A percentile compares a stretch with the other conserved stretches of the same genome.
Conservation (phyloP, 2,329 filamentous ascomycete species). For the Xylaria sp. region DNA sequence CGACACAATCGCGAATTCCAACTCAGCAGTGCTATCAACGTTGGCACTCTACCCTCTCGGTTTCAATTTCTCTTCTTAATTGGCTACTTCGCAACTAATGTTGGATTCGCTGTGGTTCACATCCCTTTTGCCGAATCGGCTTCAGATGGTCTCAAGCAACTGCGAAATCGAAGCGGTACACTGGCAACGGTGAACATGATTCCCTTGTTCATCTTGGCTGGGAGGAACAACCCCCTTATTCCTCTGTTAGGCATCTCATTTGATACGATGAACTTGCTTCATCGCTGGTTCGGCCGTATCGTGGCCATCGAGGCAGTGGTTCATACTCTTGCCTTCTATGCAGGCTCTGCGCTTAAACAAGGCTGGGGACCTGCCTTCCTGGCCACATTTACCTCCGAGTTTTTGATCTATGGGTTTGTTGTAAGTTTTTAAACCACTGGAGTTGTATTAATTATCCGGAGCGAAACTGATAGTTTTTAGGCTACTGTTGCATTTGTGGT, state of each 20-base stretch:
- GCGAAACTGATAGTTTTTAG: constrained; percentile 49
- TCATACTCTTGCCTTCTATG: constrained; percentile 71
- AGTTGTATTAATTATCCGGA: constrained; percentile 6
- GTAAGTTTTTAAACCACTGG: constrained; percentile 56
- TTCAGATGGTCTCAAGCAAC: constrained; percentile 57
- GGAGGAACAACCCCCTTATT: constrained; percentile 82
- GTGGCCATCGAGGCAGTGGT: constrained; percentile 74
- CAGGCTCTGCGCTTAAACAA: constrained; percentile 52
- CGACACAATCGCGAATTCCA: constrained; percentile 81
- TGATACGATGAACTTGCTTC: constrained; percentile 83
- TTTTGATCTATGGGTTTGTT: constrained; percentile 71
- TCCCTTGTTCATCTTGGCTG: constrained; percentile 77
- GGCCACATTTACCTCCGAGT: constrained; percentile 52
- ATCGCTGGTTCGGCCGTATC: constrained; percentile 83
- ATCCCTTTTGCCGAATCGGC: constrained; percentile 67
- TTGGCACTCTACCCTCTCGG: constrained; percentile 82
- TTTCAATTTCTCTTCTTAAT: constrained; percentile 77
- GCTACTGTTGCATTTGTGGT: constrained; percentile 68
- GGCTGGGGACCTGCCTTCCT: constrained; percentile 61
- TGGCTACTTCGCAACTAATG: constrained; percentile 75
- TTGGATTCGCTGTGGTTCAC: constrained; percentile 77
- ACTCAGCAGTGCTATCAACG: constrained; percentile 72
- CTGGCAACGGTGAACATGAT: constrained; percentile 81
- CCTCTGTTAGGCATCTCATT: constrained; percentile 77
- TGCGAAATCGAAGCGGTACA: constrained; percentile 76